Evolutionary conservation across 495 filamentous ascomycete species (phyloP).

Genomic region (Talaromyces trachyspermus): DNA sequence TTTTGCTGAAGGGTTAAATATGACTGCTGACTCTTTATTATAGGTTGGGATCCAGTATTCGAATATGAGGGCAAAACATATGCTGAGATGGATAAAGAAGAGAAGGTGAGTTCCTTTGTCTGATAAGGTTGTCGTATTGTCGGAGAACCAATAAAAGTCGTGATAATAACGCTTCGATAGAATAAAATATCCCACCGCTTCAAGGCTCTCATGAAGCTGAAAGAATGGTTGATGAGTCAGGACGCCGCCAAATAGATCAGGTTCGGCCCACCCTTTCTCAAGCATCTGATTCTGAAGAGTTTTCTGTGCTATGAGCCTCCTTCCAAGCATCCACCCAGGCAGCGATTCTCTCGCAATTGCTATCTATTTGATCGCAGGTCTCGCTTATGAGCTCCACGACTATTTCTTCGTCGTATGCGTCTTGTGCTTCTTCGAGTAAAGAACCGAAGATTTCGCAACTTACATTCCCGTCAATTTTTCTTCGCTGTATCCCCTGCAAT

Average conservation of each 20-base stretch:
- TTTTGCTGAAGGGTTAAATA: not conserved
- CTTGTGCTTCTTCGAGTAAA: slow-evolving; percentile 80
- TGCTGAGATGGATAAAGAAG: slow-evolving; percentile 88
- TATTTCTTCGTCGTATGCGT: slow-evolving; percentile 79
- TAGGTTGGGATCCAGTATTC: slow-evolving; percentile 95
- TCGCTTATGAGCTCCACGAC: slow-evolving; percentile 88
- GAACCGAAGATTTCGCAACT: slow-evolving; percentile 98
- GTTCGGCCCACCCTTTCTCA: too few relatives aligned
- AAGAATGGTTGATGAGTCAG: slow-evolving; percentile 70
- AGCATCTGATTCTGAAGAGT: too few relatives aligned
- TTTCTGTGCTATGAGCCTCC: slow-evolving; percentile 37
- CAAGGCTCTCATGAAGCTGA: slow-evolving; percentile 77
- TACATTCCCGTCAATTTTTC: slow-evolving; percentile 90
- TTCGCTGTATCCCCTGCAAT: slow-evolving; percentile 64
- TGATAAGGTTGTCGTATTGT: not conserved
- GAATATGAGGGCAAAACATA: slow-evolving; percentile 93
- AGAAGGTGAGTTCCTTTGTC: slow-evolving; percentile 60
- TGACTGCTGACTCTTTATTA: not conserved
- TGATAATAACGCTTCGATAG: slow-evolving; percentile 22
- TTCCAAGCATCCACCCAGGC: slow-evolving; percentile 79
- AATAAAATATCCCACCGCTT: slow-evolving; percentile 87
- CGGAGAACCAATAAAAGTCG: not conserved
- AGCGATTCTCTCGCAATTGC: slow-evolving; percentile 76
- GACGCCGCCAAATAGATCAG: too few relatives aligned
- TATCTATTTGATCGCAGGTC: slow-evolving; percentile 72